These are phyloP conservation scores for Saccharomyces uvarum DNA, from an alignment of 1,139 yeast genomes.

Conservation along the genomic window DNA sequence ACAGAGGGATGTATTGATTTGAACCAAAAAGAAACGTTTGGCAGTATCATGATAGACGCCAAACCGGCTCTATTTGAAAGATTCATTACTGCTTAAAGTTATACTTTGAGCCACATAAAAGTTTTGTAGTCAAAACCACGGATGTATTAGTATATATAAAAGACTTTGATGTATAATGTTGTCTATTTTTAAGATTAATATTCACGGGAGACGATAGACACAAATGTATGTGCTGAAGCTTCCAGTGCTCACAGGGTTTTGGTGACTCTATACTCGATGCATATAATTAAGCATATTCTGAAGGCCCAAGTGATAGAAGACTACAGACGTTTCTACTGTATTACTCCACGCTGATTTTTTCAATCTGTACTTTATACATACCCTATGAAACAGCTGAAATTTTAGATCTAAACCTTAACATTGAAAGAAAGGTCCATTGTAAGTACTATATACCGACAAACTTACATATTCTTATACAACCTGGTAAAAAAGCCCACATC, in stretches of 20 bases:
- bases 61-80: constrained; percentile 44
- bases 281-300: not conserved
- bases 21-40: constrained; percentile 55
- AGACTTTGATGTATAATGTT: not conserved
- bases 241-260: not conserved
- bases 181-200: not conserved
- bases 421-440: not conserved
- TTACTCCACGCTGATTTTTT: not conserved
- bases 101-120: not conserved
- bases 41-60: constrained; percentile 48
- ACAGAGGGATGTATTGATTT: constrained; percentile 64
- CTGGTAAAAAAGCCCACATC: not conserved
- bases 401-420: not conserved
- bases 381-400: not conserved
- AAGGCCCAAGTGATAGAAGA: not conserved
- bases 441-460: not conserved
- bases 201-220: not conserved
- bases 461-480: not conserved
- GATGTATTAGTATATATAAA: not conserved
- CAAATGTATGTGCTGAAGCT: not conserved
- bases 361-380: not conserved
- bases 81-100: constrained; percentile 30
- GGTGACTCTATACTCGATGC: not conserved
- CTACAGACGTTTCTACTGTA: not conserved
- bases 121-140: not conserved